Conservation (phyloP, 2,329 filamentous ascomycete species). For the Ophiobolus disseminans region DNA sequence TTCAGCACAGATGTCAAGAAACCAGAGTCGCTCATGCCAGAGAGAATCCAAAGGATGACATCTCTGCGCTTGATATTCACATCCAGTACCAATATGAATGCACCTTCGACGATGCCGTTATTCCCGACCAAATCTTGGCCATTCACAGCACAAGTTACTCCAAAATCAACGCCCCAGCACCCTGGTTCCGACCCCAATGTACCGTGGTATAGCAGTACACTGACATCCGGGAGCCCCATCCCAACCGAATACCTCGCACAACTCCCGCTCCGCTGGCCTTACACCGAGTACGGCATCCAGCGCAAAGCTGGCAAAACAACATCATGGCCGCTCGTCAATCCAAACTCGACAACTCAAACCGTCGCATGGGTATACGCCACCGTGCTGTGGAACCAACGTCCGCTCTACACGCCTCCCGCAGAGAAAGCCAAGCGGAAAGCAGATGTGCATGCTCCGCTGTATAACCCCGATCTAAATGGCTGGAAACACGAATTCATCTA, state of each 20-base stretch:
- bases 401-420: conserved; percentile 12
- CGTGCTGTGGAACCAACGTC: conserved; percentile 9
- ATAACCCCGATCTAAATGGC: conserved; percentile 2
- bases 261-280: conserved; percentile 16
- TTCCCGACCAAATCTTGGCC: not conserved
- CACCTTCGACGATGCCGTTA: no score
- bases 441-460: not conserved
- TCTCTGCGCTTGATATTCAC: no score
- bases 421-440: not conserved
- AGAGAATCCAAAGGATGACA: no score
- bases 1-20: no score
- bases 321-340: conserved; percentile 4
- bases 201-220: not conserved
- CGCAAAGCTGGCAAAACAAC: not conserved
- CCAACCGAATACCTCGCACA: conserved; percentile 16
- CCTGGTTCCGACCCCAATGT: not conserved
- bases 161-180: not conserved
- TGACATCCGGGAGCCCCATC: not conserved
- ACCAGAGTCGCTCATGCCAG: no score
- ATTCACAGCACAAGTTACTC: not conserved
- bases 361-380: conserved; percentile 9
- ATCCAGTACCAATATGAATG: no score
- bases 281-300: conserved; percentile 8
- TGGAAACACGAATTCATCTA: not conserved
- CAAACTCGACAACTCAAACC: not conserved